Evolutionary conservation across 1,139 yeast genomes (phyloP).

Genomic region (Suzukiozyma palmioleophila): DNA sequence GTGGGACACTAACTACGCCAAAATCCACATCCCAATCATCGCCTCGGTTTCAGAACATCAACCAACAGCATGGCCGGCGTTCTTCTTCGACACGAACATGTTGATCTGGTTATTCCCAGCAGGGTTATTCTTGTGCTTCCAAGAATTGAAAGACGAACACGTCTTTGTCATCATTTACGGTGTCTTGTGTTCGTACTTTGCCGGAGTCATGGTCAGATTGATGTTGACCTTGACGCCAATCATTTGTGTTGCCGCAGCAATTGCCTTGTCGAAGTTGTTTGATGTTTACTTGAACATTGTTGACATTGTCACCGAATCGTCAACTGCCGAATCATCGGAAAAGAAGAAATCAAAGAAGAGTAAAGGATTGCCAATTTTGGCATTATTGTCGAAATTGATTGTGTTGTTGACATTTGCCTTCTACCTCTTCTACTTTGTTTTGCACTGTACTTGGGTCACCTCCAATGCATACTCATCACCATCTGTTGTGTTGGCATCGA

Average conservation of each 20-base stretch:
- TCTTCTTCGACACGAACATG: slow-evolving; percentile 89
- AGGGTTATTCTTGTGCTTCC: slow-evolving; percentile 86
- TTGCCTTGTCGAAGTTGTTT: slow-evolving; percentile 79
- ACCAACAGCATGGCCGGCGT: slow-evolving; percentile 99
- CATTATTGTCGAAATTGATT: slow-evolving; percentile 49
- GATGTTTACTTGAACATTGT: slow-evolving; percentile 77
- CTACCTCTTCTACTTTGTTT: slow-evolving; percentile 78
- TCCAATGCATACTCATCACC: slow-evolving; percentile 96
- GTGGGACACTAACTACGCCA: slow-evolving; percentile 98
- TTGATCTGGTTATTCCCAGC: slow-evolving; percentile 98
- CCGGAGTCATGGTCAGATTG: slow-evolving; percentile 98
- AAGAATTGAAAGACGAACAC: slow-evolving; percentile 87
- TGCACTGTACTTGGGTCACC: slow-evolving; percentile 97
- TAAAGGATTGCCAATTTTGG: slow-evolving; percentile 26
- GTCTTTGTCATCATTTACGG: slow-evolving; percentile 88
- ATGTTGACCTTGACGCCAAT: slow-evolving; percentile 97
- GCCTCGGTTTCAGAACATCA: slow-evolving; percentile 99
- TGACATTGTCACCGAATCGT: slow-evolving; percentile 28
- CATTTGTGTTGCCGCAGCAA: slow-evolving; percentile 85
- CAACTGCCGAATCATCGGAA: slow-evolving; percentile 8
- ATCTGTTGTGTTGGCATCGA: slow-evolving; percentile 89
- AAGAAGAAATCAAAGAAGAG: slow-evolving; percentile 9
- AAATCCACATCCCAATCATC: slow-evolving; percentile 96
- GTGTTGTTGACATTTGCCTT: slow-evolving; percentile 70
- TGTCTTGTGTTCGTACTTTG: slow-evolving; percentile 91